Percentiles rank a stretch among this genome's conserved stretches.
phyloP scores from a whole-genome alignment of 306 rosid species.

The Morella rubra region DNA sequence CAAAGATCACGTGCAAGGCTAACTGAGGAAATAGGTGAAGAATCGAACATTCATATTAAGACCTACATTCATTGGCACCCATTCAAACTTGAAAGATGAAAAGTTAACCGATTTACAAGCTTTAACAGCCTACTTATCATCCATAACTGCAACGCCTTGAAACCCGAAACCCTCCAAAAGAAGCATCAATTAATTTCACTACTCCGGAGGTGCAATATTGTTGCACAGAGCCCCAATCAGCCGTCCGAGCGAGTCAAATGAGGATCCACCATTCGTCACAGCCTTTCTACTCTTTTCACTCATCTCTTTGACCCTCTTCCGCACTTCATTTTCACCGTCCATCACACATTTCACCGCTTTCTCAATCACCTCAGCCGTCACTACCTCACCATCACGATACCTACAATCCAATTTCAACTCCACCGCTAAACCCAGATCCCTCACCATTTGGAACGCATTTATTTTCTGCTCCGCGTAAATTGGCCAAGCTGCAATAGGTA shows the following conservation, averaged over 20 bases:
- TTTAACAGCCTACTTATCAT: too few species aligned
- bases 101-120: too few species aligned
- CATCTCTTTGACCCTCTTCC: constrained; percentile 15
- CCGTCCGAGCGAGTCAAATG: constrained; percentile 7
- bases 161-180: neutral
- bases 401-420: constrained; percentile 20
- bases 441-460: constrained; percentile 22
- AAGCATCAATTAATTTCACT: neutral
- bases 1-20: too few species aligned
- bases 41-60: too few species aligned
- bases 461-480: constrained; percentile 20
- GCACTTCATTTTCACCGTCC: constrained; percentile 8
- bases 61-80: too few species aligned
- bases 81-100: too few species aligned
- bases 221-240: neutral
- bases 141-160: too few species aligned
- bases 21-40: too few species aligned
- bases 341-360: constrained; percentile 5
- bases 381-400: neutral
- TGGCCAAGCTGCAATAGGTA: constrained; percentile 30
- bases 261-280: neutral
- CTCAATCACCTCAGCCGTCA: neutral
- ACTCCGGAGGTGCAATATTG: neutral
- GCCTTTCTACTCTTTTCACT: constrained; percentile 8
- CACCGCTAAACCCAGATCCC: constrained; percentile 13